Evolutionary conservation across 192 early-diverging fungal genomes (phyloP), one percentile per base, ranked within the genome.

Genomic region (Gaertneriomyces semiglobifer): DNA sequence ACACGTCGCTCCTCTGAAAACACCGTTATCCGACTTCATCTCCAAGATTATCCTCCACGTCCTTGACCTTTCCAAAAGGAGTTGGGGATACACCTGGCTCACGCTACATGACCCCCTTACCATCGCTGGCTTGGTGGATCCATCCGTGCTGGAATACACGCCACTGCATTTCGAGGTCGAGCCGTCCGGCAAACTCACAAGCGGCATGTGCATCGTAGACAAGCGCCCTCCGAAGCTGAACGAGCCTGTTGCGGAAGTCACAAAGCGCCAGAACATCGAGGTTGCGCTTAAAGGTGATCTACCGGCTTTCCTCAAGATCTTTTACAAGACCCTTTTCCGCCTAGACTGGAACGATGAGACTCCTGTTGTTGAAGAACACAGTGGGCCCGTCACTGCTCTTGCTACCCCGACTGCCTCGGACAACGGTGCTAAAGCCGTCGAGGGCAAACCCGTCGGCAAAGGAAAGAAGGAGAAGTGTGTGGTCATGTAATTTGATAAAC

Each of bases 91-190:
- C 58, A n/a, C 58, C 14, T 60, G 33, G 43, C 41, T 68, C 58
- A 60, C 58, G 38, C 59, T 68, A 58, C 66, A 68, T 50, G 66
- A 68, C 42, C 66, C 66, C 3, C 33, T 68, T 6, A 68, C 66
- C 19, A 52, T 68, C 43, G 66, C 46, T 59, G 51, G 56, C 18
- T 38, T 68, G 18, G 66, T 68, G 4, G 66, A 68, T 52, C 45
- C 44, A 1, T 48, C 66, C 25, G 47, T 68, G 25, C 16, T 68
- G 25, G 25, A 18, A 6, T 68, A 60, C 16, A 11, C 18, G 16
- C 66, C 66, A 11, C 66, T 68, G 12, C 56, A 68, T 42, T 68
- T 68, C 54, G 55, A 57, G 55, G 55, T 68, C 48, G 66, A 68
- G 16, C 66, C 66, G 7, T 18, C 47, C 42, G 66, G 66, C 58